Conservation (phyloP, 73 alveolate species). For the Urostyla sp. region DNA sequence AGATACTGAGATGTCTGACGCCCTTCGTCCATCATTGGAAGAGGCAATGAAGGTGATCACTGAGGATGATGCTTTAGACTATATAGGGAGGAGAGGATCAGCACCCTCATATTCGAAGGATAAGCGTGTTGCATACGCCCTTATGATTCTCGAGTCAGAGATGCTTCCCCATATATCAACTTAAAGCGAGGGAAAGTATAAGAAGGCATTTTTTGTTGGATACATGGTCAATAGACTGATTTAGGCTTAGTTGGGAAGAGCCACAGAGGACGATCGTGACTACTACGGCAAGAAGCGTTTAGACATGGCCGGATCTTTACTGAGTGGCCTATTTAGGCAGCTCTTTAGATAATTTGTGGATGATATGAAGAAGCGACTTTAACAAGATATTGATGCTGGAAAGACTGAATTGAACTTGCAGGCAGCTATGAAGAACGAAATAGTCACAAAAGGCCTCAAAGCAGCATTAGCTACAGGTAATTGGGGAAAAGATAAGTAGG, state of each 20-base stretch:
- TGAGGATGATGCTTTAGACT: constrained; percentile 91
- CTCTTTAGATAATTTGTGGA: constrained; percentile 84
- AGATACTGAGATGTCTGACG: constrained; percentile 89
- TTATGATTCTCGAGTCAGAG: constrained; percentile 88
- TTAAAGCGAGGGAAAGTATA: constrained; percentile 72
- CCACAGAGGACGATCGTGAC: constrained; percentile 99
- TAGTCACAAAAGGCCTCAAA: constrained; percentile 88
- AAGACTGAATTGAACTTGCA: constrained; percentile 19
- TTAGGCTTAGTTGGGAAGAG: constrained; percentile 95
- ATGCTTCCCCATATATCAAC: constrained; percentile 97
- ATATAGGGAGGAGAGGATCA: constrained; percentile 92
- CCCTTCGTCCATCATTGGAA: constrained; percentile 88
- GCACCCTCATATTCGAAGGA: constrained; percentile 70
- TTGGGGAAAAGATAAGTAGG: constrained; percentile 95
- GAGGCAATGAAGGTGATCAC: constrained; percentile 72
- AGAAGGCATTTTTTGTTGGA: constrained; percentile 99
- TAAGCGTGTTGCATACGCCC: constrained; percentile 86
- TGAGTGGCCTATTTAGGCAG: constrained; percentile 92
- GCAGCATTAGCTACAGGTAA: constrained; percentile 98
- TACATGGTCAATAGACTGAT: constrained; percentile 95
- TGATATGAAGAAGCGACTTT: constrained; percentile 84
- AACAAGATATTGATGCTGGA: constrained; percentile 79
- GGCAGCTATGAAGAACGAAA: constrained; percentile 73
- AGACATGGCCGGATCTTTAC: constrained; percentile 98
- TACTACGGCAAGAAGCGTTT: constrained; percentile 99